phyloP scores from a whole-genome alignment of 228 moss, liverwort and hornwort genomes.

The Sphagnum fallax region DNA sequence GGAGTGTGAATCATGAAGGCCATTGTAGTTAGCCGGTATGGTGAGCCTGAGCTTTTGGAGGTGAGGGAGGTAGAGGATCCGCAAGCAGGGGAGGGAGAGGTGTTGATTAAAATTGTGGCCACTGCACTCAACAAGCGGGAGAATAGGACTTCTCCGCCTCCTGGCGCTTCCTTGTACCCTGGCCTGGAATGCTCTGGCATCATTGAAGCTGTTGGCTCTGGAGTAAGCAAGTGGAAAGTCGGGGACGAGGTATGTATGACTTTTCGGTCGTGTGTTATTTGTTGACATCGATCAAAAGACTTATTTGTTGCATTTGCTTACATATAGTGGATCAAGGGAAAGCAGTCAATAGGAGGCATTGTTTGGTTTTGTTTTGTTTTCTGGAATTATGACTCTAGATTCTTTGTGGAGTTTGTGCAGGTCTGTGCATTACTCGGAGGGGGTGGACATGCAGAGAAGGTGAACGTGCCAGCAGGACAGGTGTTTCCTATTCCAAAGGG shows the following conservation, averaged over 20 bases:
- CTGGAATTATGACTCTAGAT: too few relatives aligned
- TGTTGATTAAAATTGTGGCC: slow-evolving; percentile 47
- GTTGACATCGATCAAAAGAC: too few relatives aligned
- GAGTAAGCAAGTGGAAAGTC: slow-evolving; percentile 53
- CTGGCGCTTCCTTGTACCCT: slow-evolving; percentile 31
- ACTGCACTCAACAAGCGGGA: slow-evolving; percentile 48
- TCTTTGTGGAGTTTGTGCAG: slow-evolving; percentile 15
- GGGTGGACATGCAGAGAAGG: slow-evolving; percentile 86
- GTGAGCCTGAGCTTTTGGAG: slow-evolving; percentile 74
- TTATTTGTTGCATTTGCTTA: too few relatives aligned
- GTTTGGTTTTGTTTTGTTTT: too few relatives aligned
- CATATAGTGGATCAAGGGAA: too few relatives aligned
- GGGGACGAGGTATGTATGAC: slow-evolving; percentile 52
- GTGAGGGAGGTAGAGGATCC: slow-evolving; percentile 35
- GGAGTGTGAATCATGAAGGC: slow-evolving; percentile 41
- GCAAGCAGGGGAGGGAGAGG: slow-evolving; percentile 15
- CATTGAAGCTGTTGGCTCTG: slow-evolving; percentile 43
- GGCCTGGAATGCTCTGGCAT: slow-evolving; percentile 74
- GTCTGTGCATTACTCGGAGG: slow-evolving; percentile 71
- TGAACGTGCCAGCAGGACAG: slow-evolving; percentile 35
- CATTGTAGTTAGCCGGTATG: slow-evolving; percentile 43
- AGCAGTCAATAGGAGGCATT: too few relatives aligned
- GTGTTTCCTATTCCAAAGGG: slow-evolving; percentile 69
- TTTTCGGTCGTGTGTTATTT: too few relatives aligned
- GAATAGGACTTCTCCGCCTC: slow-evolving; percentile 21